A percentile compares a stretch with the other conserved stretches of the same genome.
Evolutionary conservation across 1,284 basidiomycete species (phyloP).

Genomic region (Ustilago shanxiensis): DNA sequence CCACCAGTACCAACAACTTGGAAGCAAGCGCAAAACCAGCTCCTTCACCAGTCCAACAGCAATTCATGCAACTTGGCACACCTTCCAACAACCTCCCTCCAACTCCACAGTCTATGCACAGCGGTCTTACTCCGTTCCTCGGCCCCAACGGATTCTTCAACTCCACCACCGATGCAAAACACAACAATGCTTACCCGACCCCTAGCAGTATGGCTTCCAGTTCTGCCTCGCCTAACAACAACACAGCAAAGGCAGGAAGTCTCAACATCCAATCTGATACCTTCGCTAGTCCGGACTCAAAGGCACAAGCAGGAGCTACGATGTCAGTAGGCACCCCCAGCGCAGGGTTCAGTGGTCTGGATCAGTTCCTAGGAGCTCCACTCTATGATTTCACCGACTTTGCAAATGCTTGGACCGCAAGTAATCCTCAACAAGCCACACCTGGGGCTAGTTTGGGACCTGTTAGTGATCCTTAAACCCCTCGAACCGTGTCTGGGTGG

Average conservation of each 20-base stretch:
- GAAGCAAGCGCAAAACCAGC: not conserved
- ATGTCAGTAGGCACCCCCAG: slow-evolving; percentile 51
- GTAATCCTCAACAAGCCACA: slow-evolving; percentile 24
- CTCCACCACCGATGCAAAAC: not conserved
- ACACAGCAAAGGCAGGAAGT: not conserved
- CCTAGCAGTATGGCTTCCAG: slow-evolving; percentile 26
- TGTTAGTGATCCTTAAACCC: slow-evolving; percentile 32
- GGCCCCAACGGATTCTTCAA: slow-evolving; percentile 43
- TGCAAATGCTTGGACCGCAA: slow-evolving; percentile 48
- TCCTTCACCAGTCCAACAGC: slow-evolving; percentile 4
- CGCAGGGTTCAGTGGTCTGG: slow-evolving; percentile 50
- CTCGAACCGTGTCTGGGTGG: too few relatives aligned
- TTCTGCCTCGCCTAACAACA: slow-evolving; percentile 4
- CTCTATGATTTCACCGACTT: slow-evolving; percentile 55
- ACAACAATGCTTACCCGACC: slow-evolving; percentile 27
- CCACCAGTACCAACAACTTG: not conserved
- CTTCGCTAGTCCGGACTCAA: slow-evolving; percentile 11
- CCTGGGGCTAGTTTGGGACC: slow-evolving; percentile 21
- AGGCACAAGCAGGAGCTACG: not conserved
- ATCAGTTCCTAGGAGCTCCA: slow-evolving; percentile 39
- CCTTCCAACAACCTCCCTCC: slow-evolving; percentile 16
- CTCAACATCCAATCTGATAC: not conserved
- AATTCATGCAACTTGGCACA: slow-evolving; percentile 1
- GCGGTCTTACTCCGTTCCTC: slow-evolving; percentile 44
- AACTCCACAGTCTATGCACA: slow-evolving; percentile 26